These are phyloP conservation scores for Colletotrichum simmondsii DNA, from an alignment of 2,329 filamentous ascomycete genomes.

Conservation along the genomic window DNA sequence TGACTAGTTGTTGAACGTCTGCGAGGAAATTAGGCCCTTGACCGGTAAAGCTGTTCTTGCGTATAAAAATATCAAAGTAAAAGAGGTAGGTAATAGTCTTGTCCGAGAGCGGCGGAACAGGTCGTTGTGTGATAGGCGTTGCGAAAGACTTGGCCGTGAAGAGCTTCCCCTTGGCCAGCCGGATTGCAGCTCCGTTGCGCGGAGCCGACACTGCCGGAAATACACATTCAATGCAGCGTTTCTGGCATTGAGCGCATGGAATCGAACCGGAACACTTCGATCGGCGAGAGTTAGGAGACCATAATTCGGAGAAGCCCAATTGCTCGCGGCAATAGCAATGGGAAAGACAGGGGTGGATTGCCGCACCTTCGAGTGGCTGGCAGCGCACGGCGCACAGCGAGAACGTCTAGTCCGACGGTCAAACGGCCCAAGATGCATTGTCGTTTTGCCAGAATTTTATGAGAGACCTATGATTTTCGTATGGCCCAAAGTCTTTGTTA, in stretches of 20 bases:
- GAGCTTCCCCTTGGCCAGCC: constrained; percentile 37
- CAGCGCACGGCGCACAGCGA: constrained; percentile 43
- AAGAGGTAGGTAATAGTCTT: constrained; percentile 37
- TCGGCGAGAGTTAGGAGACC: background rate
- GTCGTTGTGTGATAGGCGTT: background rate
- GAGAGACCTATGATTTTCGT: background rate
- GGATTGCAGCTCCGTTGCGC: constrained; percentile 33
- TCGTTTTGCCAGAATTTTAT: background rate
- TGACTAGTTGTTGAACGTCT: constrained; percentile 38
- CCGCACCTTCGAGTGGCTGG: constrained; percentile 47
- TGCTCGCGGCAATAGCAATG: background rate
- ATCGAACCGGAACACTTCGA: constrained; percentile 45
- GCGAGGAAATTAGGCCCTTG: constrained; percentile 19
- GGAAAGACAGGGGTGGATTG: background rate
- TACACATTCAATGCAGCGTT: constrained; percentile 38
- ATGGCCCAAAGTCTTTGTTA: background rate
- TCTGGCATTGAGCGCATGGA: constrained; percentile 45
- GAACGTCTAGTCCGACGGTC: constrained; percentile 45
- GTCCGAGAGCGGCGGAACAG: constrained; percentile 29
- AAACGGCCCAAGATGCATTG: constrained; percentile 46
- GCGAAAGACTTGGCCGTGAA: constrained; percentile 12
- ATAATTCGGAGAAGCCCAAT: no score
- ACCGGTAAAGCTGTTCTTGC: constrained; percentile 42
- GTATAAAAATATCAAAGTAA: constrained; percentile 44
- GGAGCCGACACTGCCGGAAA: constrained; percentile 29